Percentiles rank a stretch among this genome's conserved stretches.
These are phyloP conservation scores for Luzula sylvatica DNA, from an alignment of 176 grass and related monocot genomes.

Conservation along the genomic window DNA sequence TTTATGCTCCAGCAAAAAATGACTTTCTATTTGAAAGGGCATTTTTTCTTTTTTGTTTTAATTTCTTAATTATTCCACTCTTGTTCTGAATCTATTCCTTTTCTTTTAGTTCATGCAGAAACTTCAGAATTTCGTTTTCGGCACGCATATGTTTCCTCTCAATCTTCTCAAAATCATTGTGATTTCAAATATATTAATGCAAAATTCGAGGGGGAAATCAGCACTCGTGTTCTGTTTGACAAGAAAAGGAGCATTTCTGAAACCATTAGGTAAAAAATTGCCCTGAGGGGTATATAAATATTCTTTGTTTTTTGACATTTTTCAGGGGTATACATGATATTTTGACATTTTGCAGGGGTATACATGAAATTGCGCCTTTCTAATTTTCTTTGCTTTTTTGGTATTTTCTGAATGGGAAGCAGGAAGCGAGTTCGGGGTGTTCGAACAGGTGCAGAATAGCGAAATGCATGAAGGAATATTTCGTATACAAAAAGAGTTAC, in stretches of 20 bases:
- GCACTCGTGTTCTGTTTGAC: conserved; percentile 92
- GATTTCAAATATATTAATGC: conserved; percentile 75
- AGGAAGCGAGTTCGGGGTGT: conserved; percentile 79
- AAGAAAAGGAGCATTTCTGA: conserved; percentile 88
- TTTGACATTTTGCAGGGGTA: too few species aligned
- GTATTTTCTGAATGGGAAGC: too few species aligned
- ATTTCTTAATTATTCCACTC: conserved; percentile 8
- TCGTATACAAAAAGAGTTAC: conserved; percentile 75
- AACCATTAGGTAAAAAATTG: conserved; percentile 87
- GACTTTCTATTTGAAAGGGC: conserved; percentile 99
- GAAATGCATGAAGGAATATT: conserved; percentile 95
- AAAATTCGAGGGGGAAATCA: conserved; percentile 90
- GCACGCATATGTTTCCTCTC: conserved; percentile 31
- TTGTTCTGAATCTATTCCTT: conserved; percentile 21
- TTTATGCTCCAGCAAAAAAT: conserved; percentile 91
- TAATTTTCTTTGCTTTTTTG: too few species aligned
- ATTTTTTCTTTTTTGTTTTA: conserved; percentile 27
- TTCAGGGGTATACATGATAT: too few species aligned
- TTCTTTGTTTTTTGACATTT: conserved; percentile 7
- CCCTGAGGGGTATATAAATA: too few species aligned
- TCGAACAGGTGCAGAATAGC: conserved; percentile 78
- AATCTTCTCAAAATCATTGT: conserved; percentile 14
- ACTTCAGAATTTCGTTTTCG: conserved; percentile 75
- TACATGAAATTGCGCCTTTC: too few species aligned
- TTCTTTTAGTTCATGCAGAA: conserved; percentile 48